Percentiles rank a stretch among this genome's conserved stretches.
phyloP scores from a whole-genome alignment of 148 eudicot genomes.

The Mesembryanthemum crystallinum region DNA sequence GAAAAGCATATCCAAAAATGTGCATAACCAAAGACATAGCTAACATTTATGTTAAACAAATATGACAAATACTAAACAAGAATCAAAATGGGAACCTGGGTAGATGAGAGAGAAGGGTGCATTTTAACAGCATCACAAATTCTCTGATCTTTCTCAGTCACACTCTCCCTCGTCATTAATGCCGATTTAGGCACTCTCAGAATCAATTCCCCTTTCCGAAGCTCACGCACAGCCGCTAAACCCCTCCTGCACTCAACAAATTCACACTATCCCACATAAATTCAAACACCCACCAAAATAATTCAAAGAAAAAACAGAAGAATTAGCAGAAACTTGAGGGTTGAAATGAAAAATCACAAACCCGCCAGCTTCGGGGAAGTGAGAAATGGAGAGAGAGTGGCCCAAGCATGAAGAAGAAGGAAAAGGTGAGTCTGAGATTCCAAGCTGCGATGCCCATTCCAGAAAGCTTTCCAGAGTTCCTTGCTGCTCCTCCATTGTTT shows the following conservation, averaged over 20 bases:
- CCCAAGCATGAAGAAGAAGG: conserved; percentile 38
- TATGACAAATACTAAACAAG: background rate
- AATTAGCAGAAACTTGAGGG: background rate
- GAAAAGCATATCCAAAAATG: background rate
- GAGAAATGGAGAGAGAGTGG: conserved; percentile 53
- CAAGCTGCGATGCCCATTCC: conserved; percentile 59
- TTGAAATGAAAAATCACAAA: conserved; percentile 17
- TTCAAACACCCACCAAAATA: background rate
- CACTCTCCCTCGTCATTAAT: conserved; percentile 53
- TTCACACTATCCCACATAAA: background rate
- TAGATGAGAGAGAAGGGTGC: conserved; percentile 56
- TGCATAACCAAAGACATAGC: background rate
- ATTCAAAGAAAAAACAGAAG: background rate
- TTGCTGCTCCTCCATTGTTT: conserved; percentile 28
- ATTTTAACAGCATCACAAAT: conserved; percentile 39
- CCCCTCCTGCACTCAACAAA: conserved; percentile 62
- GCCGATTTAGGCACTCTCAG: conserved; percentile 74
- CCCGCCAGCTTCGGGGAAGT: conserved; percentile 82
- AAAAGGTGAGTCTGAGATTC: conserved; percentile 55
- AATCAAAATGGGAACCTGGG: conserved; percentile 49
- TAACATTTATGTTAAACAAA: background rate
- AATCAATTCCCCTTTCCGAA: conserved; percentile 74
- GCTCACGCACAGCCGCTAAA: conserved; percentile 70
- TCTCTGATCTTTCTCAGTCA: conserved; percentile 40
- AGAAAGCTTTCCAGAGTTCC: conserved; percentile 44